phyloP scores from a whole-genome alignment of 2,329 filamentous ascomycete genomes.

The Neophaeococcomyces aloes region DNA sequence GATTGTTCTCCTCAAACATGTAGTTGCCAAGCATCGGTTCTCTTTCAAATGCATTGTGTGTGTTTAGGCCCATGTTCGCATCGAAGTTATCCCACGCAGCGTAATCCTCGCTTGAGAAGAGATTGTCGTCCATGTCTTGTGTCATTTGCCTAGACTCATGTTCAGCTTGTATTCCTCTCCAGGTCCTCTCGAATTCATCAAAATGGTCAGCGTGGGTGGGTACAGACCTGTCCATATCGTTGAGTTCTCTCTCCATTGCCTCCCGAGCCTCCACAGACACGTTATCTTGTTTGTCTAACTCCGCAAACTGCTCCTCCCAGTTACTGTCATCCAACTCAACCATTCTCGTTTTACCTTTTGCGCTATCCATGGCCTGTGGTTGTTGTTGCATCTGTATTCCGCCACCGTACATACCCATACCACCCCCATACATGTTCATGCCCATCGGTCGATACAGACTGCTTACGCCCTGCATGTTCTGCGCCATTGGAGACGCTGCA shows the following conservation, averaged over 20 bases:
- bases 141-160: constrained; percentile 47
- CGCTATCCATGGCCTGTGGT: constrained; percentile 42
- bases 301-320: constrained; percentile 93
- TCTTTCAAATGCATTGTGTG: constrained; percentile 41
- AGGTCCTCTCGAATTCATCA: constrained; percentile 79
- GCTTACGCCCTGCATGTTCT: constrained; percentile 48
- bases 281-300: constrained; percentile 44
- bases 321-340: constrained; percentile 87
- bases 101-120: constrained; percentile 59
- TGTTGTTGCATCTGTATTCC: constrained; percentile 39
- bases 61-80: constrained; percentile 43
- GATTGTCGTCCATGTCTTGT: constrained; percentile 50
- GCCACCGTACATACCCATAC: constrained; percentile 42
- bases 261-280: constrained; percentile 55
- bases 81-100: constrained; percentile 74
- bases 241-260: constrained; percentile 74
- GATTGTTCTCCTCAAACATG: constrained; percentile 88
- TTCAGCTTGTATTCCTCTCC: constrained; percentile 39
- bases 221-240: constrained; percentile 79
- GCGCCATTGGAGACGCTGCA: constrained; percentile 48
- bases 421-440: constrained; percentile 34
- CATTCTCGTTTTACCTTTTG: constrained; percentile 73
- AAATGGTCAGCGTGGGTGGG: constrained; percentile 61
- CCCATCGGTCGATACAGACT: constrained; percentile 37
- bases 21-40: constrained; percentile 81